A percentile compares a stretch with the other conserved stretches of the same genome.
Evolutionary conservation across 352 stramenopile genomes (phyloP).

Genomic region (Achlya hypogyna): DNA sequence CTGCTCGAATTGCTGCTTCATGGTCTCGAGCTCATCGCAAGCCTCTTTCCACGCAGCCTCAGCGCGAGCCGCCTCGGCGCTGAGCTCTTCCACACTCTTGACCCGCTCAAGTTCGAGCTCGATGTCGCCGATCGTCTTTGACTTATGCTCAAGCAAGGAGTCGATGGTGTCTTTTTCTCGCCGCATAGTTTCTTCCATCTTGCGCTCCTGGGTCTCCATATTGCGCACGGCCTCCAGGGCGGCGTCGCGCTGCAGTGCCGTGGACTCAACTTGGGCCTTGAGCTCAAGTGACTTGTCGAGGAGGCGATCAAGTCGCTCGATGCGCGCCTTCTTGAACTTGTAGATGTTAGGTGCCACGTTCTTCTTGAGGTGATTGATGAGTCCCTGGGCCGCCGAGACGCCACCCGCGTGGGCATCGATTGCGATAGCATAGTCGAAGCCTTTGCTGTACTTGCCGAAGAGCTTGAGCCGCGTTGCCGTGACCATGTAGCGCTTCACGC

Average conservation of each 20-base stretch:
- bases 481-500: constrained; percentile 71
- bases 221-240: constrained; percentile 1
- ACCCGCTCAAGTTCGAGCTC: constrained; percentile 7
- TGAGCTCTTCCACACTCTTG: not conserved
- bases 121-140: not conserved
- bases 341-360: constrained; percentile 42
- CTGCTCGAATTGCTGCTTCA: constrained; percentile 10
- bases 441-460: constrained; percentile 71
- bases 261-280: not conserved
- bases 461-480: constrained; percentile 79
- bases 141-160: not conserved
- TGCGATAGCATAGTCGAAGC: constrained; percentile 64
- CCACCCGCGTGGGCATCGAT: constrained; percentile 53
- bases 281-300: constrained; percentile 1
- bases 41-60: not conserved
- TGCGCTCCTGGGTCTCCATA: constrained; percentile 34
- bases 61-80: not conserved
- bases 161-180: constrained; percentile 3
- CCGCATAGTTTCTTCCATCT: constrained; percentile 35
- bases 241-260: not conserved
- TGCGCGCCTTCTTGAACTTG: constrained; percentile 55
- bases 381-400: constrained; percentile 39
- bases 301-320: constrained; percentile 27
- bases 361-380: constrained; percentile 58
- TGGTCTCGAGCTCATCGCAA: not conserved